These are phyloP conservation scores for Cercospora sp. DNA, from an alignment of 2,329 filamentous ascomycete species.

Conservation along the genomic window DNA sequence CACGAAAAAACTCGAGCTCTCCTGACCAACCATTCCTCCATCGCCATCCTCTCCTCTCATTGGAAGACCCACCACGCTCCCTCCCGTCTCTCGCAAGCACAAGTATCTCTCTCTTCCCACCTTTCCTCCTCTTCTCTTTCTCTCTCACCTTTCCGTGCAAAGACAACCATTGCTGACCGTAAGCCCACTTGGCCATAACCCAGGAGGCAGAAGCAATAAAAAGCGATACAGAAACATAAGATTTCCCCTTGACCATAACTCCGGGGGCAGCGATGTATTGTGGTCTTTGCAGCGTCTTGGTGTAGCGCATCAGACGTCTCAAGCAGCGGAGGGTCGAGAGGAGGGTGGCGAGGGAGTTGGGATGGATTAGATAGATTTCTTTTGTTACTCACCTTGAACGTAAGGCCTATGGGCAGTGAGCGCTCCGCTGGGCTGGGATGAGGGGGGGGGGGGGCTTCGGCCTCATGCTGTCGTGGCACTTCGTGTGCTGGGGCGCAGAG, in stretches of 20 bases:
- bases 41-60: not conserved
- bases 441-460: conserved; percentile 1
- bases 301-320: conserved; percentile 1
- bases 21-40: not conserved
- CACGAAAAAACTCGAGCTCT: not conserved
- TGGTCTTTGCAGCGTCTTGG: not conserved
- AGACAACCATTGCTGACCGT: not conserved
- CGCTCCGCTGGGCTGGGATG: conserved; percentile 3
- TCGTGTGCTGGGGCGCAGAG: not conserved
- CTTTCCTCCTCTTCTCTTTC: not conserved
- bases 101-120: not conserved
- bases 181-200: not conserved
- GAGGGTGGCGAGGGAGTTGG: not conserved
- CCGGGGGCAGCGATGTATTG: conserved; percentile 3
- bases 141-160: not conserved
- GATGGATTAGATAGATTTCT: not conserved
- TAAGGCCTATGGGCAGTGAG: conserved; percentile 1
- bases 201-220: conserved; percentile 1
- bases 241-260: not conserved
- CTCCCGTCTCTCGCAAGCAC: not conserved
- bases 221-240: not conserved
- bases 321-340: not conserved
- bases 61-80: not conserved
- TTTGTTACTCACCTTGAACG: not conserved
- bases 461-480: not conserved